These are phyloP conservation scores for Aureobasidium mangrovei DNA, from an alignment of 2,329 filamentous ascomycete genomes.

Conservation along the genomic window DNA sequence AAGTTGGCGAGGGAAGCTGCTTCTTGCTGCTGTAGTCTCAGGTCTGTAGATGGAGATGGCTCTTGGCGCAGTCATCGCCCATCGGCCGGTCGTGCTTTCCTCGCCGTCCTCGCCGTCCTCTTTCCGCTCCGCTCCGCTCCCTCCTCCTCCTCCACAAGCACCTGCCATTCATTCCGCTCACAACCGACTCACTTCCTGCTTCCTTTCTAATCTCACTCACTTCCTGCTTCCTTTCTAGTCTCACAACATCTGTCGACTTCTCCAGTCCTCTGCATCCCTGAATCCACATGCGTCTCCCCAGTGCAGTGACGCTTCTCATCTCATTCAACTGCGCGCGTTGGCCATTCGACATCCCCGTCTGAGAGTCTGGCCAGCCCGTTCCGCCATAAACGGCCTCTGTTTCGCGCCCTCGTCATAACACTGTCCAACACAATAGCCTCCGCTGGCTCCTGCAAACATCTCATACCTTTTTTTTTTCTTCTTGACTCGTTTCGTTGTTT, in stretches of 20 bases:
- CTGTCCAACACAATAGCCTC: background rate
- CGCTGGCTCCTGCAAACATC: background rate
- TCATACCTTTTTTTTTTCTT: background rate
- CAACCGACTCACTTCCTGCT: no score
- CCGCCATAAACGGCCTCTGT: background rate
- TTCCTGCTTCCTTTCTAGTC: no score
- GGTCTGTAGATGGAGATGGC: background rate
- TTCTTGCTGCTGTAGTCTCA: no score
- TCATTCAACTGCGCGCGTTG: background rate
- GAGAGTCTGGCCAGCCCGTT: background rate
- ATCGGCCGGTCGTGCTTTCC: background rate
- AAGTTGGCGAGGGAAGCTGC: no score
- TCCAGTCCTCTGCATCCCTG: no score
- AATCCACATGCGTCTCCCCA: no score
- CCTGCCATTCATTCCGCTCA: background rate
- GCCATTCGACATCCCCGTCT: background rate
- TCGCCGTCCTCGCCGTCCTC: no score
- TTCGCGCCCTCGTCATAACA: background rate
- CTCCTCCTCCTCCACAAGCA: background rate
- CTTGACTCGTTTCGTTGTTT: background rate
- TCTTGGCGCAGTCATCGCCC: constrained; percentile 4
- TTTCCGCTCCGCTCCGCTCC: background rate
- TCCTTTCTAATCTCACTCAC: no score
- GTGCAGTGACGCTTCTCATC: no score
- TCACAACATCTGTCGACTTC: no score